Conservation (phyloP, 208 protist species). For the Trypanosoma rangeli region DNA sequence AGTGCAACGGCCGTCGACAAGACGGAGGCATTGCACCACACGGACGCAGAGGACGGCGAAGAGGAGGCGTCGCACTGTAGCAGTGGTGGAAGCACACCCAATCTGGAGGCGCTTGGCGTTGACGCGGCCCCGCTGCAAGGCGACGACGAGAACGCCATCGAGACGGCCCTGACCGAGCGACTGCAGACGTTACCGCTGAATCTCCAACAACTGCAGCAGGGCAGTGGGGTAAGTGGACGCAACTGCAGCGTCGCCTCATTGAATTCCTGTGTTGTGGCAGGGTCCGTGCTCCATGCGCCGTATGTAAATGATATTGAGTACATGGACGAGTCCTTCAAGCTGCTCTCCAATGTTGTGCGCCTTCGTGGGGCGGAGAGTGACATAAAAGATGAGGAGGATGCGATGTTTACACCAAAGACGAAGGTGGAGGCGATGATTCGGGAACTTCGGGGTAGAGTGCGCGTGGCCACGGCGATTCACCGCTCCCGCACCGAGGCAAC, state of each 20-base stretch:
- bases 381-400: constrained; percentile 91
- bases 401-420: constrained; percentile 57
- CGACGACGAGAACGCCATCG: constrained; percentile 8
- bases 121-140: constrained; percentile 8
- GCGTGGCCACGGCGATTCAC: constrained; percentile 64
- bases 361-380: constrained; percentile 85
- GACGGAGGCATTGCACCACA: not conserved
- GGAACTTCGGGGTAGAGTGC: constrained; percentile 81
- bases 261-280: not conserved
- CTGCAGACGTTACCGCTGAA: constrained; percentile 3
- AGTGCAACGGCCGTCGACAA: not conserved
- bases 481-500: constrained; percentile 70
- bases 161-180: constrained; percentile 5
- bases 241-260: constrained; percentile 13
- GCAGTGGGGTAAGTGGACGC: not conserved
- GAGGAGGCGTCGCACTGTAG: not conserved
- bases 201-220: not conserved
- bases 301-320: constrained; percentile 91
- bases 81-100: constrained; percentile 6
- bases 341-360: constrained; percentile 80
- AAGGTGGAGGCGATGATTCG: constrained; percentile 84
- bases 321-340: constrained; percentile 90
- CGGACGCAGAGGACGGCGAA: not conserved
- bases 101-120: constrained; percentile 15
- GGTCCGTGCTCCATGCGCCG: constrained; percentile 29